Evolutionary conservation across 495 filamentous ascomycete genomes (phyloP).

Genomic region (Penicillium goetzii): DNA sequence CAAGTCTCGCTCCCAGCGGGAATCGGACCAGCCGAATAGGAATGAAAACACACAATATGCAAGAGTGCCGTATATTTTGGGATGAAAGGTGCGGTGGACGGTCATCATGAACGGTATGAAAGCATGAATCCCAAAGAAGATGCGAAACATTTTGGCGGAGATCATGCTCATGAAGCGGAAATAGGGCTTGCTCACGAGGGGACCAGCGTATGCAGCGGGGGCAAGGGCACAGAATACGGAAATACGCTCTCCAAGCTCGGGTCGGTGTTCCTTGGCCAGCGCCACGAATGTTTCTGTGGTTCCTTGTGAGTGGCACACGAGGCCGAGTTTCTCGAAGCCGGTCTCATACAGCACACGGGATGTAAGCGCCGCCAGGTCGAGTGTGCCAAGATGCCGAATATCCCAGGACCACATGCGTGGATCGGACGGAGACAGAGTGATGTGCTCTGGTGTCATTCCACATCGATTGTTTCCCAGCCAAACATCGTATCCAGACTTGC

Average conservation of each 20-base stretch:
- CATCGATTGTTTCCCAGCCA: conserved; percentile 97
- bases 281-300: conserved; percentile 90
- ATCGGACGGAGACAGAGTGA: conserved; percentile 68
- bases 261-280: conserved; percentile 88
- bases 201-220: conserved; percentile 89
- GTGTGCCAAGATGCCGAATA: conserved; percentile 88
- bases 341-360: conserved; percentile 83
- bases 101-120: conserved; percentile 97
- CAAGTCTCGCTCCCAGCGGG: conserved; percentile 80
- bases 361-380: conserved; percentile 88
- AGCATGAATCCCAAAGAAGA: conserved; percentile 89
- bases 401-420: conserved; percentile 99
- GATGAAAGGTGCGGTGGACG: conserved; percentile 68
- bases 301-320: conserved; percentile 89
- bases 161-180: conserved; percentile 91
- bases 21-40: conserved; percentile 88
- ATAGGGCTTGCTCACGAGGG: conserved; percentile 82
- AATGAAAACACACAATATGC: conserved; percentile 91
- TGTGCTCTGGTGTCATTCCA: conserved; percentile 78
- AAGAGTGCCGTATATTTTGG: conserved; percentile 75
- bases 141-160: conserved; percentile 71
- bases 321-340: conserved; percentile 78
- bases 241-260: conserved; percentile 81
- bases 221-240: conserved; percentile 93
- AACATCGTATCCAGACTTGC: conserved; percentile 92